phyloP scores from a whole-genome alignment of 495 filamentous ascomycete species.

The Coniosporium apollinis region DNA sequence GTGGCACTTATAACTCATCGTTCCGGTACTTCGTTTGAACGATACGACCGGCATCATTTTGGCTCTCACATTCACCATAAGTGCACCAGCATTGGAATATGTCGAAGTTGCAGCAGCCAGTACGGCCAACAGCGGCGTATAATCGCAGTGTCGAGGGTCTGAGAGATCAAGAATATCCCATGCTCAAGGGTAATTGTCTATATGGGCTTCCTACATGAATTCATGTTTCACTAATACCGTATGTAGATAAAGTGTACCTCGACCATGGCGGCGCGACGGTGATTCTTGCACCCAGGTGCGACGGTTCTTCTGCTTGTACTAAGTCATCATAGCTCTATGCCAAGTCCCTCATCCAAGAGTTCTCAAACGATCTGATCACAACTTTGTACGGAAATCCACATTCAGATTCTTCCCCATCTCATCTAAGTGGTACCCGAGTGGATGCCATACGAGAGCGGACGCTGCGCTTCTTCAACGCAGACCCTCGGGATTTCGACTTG shows the following conservation, averaged over 20 bases:
- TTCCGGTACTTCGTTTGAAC: too few relatives aligned
- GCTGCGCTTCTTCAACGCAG: slow-evolving; percentile 45
- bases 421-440: slow-evolving; percentile 41
- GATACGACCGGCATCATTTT: too few relatives aligned
- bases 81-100: too few relatives aligned
- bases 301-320: not conserved
- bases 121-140: too few relatives aligned
- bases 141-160: slow-evolving; percentile 16
- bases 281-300: slow-evolving; percentile 1
- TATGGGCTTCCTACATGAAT: not conserved
- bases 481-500: slow-evolving; percentile 47
- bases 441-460: slow-evolving; percentile 40
- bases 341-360: slow-evolving; percentile 40
- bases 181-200: slow-evolving; percentile 22
- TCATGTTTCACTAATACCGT: not conserved
- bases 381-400: slow-evolving; percentile 64
- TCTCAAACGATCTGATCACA: slow-evolving; percentile 37
- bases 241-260: slow-evolving; percentile 38
- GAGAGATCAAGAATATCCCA: slow-evolving; percentile 27
- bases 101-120: too few relatives aligned
- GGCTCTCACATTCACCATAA: too few relatives aligned
- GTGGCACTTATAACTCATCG: too few relatives aligned
- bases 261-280: slow-evolving; percentile 60
- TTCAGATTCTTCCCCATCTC: slow-evolving; percentile 48
- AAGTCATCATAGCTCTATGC: slow-evolving; percentile 33